Conservation (phyloP, 352 stramenopile species). For the Pythium myriotylum region DNA sequence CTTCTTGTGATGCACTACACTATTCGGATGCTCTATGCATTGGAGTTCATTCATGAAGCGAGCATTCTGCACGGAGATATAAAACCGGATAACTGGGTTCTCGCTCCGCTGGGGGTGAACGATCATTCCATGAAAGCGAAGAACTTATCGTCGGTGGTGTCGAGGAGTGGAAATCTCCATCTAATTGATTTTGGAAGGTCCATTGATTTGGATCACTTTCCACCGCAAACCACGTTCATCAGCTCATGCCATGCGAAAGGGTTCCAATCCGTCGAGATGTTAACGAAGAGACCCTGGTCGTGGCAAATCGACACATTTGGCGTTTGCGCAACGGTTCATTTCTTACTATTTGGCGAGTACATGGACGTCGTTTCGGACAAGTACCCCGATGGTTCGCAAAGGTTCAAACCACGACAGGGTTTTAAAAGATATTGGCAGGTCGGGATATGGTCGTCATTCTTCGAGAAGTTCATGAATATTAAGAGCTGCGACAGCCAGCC, state of each 20-base stretch:
- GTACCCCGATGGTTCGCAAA: conserved; percentile 24
- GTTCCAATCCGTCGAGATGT: conserved; percentile 87
- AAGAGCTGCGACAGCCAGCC: conserved; percentile 67
- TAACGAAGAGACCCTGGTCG: conserved; percentile 71
- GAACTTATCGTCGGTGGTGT: background rate
- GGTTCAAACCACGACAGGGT: conserved; percentile 50
- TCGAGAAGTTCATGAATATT: conserved; percentile 75
- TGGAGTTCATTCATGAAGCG: conserved; percentile 65
- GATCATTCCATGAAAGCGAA: conserved; percentile 8
- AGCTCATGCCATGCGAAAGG: conserved; percentile 84
- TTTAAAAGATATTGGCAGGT: conserved; percentile 87
- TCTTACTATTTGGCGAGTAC: conserved; percentile 85
- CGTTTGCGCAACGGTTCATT: conserved; percentile 73
- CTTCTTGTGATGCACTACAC: conserved; percentile 71
- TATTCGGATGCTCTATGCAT: conserved; percentile 76
- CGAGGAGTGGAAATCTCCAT: conserved; percentile 46
- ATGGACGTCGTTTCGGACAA: conserved; percentile 63
- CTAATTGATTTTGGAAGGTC: conserved; percentile 87
- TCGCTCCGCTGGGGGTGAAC: conserved; percentile 37
- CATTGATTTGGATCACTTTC: conserved; percentile 73
- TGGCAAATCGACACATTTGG: conserved; percentile 88
- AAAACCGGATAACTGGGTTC: conserved; percentile 88
- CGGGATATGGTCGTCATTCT: conserved; percentile 72
- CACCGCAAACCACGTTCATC: conserved; percentile 53
- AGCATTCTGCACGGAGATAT: conserved; percentile 83